Evolutionary conservation across 2,329 filamentous ascomycete genomes (phyloP).

Genomic region (Neocucurbitaria cava): DNA sequence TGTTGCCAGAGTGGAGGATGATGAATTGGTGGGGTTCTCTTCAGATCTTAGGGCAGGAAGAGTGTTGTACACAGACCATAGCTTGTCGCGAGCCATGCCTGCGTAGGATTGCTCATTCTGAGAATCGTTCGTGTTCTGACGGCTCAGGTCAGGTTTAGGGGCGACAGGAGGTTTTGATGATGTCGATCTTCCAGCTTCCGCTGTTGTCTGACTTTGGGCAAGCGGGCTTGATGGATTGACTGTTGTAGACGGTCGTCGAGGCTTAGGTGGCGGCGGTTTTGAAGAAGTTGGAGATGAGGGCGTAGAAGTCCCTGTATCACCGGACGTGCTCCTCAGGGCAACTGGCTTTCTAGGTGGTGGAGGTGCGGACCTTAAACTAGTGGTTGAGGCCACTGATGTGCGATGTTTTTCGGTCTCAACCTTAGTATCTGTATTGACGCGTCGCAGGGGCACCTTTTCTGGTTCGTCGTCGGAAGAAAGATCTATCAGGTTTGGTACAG

Average conservation of each 20-base stretch:
- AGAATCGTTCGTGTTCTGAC: constrained; percentile 10
- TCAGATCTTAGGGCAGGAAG: constrained; percentile 45
- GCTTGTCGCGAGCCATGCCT: constrained; percentile 47
- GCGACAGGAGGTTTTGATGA: constrained; percentile 40
- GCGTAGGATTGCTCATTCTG: constrained; percentile 43
- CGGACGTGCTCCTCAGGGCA: constrained; percentile 50
- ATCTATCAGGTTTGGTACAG: constrained; percentile 55
- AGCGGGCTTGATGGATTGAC: constrained; percentile 37
- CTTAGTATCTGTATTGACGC: constrained; percentile 37
- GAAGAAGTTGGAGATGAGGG: constrained; percentile 31
- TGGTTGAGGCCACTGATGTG: constrained; percentile 20
- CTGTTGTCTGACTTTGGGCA: constrained; percentile 24
- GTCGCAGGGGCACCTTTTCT: constrained; percentile 24
- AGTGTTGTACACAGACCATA: constrained; percentile 50
- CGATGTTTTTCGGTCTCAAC: constrained; percentile 18
- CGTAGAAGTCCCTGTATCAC: constrained; percentile 23
- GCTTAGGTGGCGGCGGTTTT: constrained; percentile 43
- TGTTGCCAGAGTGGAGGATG: constrained; percentile 16
- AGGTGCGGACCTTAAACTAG: constrained; percentile 41
- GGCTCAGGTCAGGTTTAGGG: constrained; percentile 34
- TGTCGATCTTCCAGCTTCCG: constrained; percentile 38
- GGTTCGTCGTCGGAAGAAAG: constrained; percentile 54
- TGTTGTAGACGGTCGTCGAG: constrained; percentile 35
- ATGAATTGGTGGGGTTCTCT: constrained; percentile 15
- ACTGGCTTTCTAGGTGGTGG: constrained; percentile 43